phyloP scores from a whole-genome alignment of 2,329 filamentous ascomycete species.

The Penicillium italicum region DNA sequence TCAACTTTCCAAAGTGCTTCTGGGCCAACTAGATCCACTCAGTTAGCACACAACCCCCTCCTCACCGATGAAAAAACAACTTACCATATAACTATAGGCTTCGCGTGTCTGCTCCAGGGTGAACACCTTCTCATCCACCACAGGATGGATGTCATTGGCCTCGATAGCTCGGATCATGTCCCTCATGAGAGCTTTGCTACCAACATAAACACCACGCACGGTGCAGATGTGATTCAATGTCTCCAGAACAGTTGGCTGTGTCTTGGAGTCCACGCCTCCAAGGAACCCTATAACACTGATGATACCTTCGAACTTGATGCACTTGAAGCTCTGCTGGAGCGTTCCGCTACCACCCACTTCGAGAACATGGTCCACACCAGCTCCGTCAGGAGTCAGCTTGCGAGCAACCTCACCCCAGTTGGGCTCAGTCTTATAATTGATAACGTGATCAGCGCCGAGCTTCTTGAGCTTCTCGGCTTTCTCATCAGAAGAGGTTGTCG shows the following conservation, averaged over 20 bases:
- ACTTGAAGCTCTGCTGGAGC: conserved; percentile 54
- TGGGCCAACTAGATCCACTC: conserved; percentile 41
- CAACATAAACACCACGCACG: conserved; percentile 57
- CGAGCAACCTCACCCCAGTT: conserved; percentile 61
- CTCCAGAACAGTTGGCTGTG: conserved; percentile 53
- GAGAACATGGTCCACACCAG: conserved; percentile 60
- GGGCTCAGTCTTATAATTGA: conserved; percentile 59
- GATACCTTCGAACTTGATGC: conserved; percentile 53
- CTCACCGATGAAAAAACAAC: conserved; percentile 21
- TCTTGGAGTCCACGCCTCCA: conserved; percentile 46
- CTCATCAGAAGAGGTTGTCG: conserved; percentile 56
- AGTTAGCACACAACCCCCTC: conserved; percentile 18
- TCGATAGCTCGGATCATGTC: conserved; percentile 60
- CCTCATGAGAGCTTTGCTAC: conserved; percentile 54
- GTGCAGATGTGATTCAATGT: conserved; percentile 51
- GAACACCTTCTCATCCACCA: conserved; percentile 58
- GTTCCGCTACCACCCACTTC: conserved; percentile 66
- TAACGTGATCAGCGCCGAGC: conserved; percentile 56
- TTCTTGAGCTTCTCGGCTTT: conserved; percentile 53
- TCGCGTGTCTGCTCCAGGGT: conserved; percentile 51
- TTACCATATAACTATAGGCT: conserved; percentile 54
- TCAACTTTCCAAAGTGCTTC: conserved; percentile 56
- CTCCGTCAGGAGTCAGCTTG: conserved; percentile 46
- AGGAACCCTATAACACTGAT: conserved; percentile 58
- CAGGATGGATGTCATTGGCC: conserved; percentile 56